These are phyloP conservation scores for Ajuga reptans DNA, from an alignment of 305 asterid species.

Conservation along the genomic window DNA sequence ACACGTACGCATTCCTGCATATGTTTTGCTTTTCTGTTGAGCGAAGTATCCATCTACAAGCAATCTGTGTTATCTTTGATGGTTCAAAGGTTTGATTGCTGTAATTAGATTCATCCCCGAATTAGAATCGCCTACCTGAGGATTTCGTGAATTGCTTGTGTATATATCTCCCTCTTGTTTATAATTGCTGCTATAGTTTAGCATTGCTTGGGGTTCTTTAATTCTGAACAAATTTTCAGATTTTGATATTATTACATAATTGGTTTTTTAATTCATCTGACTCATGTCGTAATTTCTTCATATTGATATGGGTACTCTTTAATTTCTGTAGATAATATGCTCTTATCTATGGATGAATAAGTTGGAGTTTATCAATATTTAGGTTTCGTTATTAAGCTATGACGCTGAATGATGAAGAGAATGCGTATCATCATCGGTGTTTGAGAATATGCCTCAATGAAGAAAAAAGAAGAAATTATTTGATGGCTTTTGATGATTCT, in stretches of 20 bases:
- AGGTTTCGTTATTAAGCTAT: conserved; percentile 21
- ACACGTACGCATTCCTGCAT: not conserved
- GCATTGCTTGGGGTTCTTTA: conserved; percentile 13
- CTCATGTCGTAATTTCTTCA: not conserved
- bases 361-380: conserved; percentile 13
- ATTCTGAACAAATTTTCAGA: not conserved
- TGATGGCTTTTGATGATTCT: conserved; percentile 26
- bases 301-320: not conserved
- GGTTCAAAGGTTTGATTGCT: conserved; percentile 20
- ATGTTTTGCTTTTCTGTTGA: not conserved
- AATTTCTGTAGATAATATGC: not conserved
- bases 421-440: conserved; percentile 18
- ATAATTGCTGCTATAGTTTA: not conserved
- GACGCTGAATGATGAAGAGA: conserved; percentile 37
- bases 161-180: not conserved
- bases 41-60: not conserved
- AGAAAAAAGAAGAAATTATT: not conserved
- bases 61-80: conserved; percentile 5
- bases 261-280: conserved; percentile 2
- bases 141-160: too few species aligned
- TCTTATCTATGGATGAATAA: not conserved
- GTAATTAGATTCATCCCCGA: conserved; percentile 23
- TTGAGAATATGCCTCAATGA: conserved; percentile 21
- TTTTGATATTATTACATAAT: not conserved
- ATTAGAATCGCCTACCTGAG: conserved; percentile 6